phyloP scores from a whole-genome alignment of 2,329 filamentous ascomycete species.

The Aspergillus ibericus region DNA sequence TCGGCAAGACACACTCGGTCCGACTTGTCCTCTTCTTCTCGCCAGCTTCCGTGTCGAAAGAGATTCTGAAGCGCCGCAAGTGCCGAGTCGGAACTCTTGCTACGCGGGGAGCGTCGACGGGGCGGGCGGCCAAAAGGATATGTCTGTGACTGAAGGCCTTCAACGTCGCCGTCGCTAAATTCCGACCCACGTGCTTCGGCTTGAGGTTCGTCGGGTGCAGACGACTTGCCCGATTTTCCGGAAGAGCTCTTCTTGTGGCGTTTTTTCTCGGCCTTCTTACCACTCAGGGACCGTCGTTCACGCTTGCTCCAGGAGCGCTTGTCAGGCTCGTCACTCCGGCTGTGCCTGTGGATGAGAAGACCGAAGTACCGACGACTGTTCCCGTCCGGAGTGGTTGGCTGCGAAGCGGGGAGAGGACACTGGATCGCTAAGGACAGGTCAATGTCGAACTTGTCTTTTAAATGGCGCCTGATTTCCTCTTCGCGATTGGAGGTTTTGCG shows the following conservation, averaged over 20 bases:
- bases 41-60: not conserved
- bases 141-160: not conserved
- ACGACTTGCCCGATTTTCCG: not conserved
- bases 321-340: not conserved
- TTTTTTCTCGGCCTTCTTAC: not conserved
- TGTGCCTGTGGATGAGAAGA: not conserved
- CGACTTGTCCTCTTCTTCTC: not conserved
- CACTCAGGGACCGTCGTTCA: not conserved
- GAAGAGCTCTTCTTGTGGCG: not conserved
- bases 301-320: not conserved
- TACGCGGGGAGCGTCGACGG: not conserved
- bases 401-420: too few species aligned
- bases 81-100: not conserved
- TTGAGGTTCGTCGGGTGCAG: not conserved
- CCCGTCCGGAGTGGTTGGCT: not conserved
- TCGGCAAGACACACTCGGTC: not conserved
- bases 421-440: too few species aligned
- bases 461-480: too few species aligned
- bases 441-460: too few species aligned
- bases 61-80: not conserved
- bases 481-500: too few species aligned
- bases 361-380: not conserved
- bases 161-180: not conserved
- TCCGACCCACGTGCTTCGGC: not conserved
- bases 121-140: not conserved